Evolutionary conservation across 2,329 filamentous ascomycete genomes (phyloP), one percentile per base, ranked within the genome.

Genomic region (Fusarium sororula): DNA sequence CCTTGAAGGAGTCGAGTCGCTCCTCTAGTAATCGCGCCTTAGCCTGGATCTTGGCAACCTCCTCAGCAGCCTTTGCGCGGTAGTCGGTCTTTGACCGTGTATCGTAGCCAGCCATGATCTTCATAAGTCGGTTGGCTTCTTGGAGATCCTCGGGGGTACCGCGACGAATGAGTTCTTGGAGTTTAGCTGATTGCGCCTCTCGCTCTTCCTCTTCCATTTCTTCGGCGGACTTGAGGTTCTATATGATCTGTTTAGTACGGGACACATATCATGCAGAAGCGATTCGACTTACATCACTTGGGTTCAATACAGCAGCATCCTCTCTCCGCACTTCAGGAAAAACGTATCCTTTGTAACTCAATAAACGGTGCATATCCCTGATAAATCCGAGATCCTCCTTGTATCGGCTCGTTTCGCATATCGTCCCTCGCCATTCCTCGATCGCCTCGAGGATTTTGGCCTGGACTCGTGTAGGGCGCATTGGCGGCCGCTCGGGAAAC

Each of bases 181-280:
- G 88, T 83, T 99, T 99, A n/a, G 96, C 96, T 6, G 95, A 98
- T 81, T 99, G 96, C 6, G 96, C 96, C 77, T 96, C 94, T 65
- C 90, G 90, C 81, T 99, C 96, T 83, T 99, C 96, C 79, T 97
- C 94, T 80, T 99, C 96, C 95, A 99, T 98, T 81, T 99, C 96
- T 80, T 99, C 96, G 30, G 94, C 95, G 2, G 96, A 98, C 84
- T 97, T 95, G 50, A 99, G 89, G 79, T 96, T 98, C 94, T 97
- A 80, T 15, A 39, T 10, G 30, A 37, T 28, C 15, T 32, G 28
- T 50, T 78, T 17, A 79, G 72, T 37, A 70, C 32, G 58, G 92
- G 95, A 80, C 35, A 37, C 26, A 63, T 24, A 47, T 39, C 35
- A 20, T 32, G 35, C n/a, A 24, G 22, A 32, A 13, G 32, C 41